phyloP scores from a whole-genome alignment of 2,329 filamentous ascomycete species.

The Davidsoniella australis region DNA sequence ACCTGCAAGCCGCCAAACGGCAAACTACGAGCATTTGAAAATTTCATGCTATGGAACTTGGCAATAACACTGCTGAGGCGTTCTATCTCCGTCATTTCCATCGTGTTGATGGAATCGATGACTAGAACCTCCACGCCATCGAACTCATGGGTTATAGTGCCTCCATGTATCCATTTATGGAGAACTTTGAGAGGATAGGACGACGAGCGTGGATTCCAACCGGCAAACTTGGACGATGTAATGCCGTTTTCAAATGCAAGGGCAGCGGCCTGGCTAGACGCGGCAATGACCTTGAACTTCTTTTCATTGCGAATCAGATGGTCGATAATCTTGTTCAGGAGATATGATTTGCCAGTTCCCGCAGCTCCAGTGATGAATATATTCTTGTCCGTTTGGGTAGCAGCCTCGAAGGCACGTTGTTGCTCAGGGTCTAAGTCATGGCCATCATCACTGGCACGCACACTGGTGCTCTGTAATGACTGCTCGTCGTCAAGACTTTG shows the following conservation, averaged over 20 bases:
- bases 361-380: neutral
- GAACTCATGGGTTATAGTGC: neutral
- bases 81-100: neutral
- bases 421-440: neutral
- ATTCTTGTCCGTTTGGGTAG: neutral
- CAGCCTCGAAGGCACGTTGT: neutral
- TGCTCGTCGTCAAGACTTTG: too few relatives aligned
- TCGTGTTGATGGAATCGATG: neutral
- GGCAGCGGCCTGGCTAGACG: neutral
- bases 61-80: neutral
- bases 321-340: neutral
- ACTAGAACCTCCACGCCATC: neutral
- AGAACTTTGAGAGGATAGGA: neutral
- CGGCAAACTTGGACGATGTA: neutral
- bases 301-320: too few relatives aligned
- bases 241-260: neutral
- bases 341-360: neutral
- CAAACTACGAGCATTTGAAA: neutral
- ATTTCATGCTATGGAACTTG: neutral
- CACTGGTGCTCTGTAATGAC: too few relatives aligned
- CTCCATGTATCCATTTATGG: neutral
- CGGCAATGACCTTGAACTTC: neutral
- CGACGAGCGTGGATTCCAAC: neutral
- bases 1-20: conserved; percentile 1
- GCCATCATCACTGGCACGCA: neutral